Percentiles rank a stretch among this genome's conserved stretches.
These are phyloP conservation scores for Botrytis squamosa DNA, from an alignment of 2,329 filamentous ascomycete species.

Conservation along the genomic window DNA sequence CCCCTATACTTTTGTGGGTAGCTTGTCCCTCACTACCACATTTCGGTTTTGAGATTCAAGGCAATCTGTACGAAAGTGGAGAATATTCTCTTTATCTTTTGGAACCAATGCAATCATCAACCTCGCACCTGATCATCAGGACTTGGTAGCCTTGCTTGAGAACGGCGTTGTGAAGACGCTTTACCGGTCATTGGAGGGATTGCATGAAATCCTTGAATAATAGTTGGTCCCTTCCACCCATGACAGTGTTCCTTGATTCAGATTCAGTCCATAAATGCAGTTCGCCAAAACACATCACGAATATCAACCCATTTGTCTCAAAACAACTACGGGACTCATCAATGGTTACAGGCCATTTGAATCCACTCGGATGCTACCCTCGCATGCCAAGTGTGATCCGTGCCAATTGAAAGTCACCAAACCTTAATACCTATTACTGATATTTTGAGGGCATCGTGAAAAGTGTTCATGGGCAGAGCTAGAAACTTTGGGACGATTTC, in stretches of 20 bases:
- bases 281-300: slow-evolving; percentile 5
- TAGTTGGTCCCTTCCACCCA: slow-evolving; percentile 15
- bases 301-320: slow-evolving; percentile 15
- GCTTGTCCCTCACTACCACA: slow-evolving; percentile 2
- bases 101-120: neutral
- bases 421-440: neutral
- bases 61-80: neutral
- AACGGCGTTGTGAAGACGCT: slow-evolving; percentile 13
- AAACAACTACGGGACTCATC: neutral
- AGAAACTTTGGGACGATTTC: neutral
- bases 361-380: neutral
- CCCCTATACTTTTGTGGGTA: slow-evolving; percentile 10
- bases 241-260: slow-evolving; percentile 6
- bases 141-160: slow-evolving; percentile 21
- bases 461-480: neutral
- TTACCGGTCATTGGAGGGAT: slow-evolving; percentile 15
- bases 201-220: neutral
- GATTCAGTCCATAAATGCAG: slow-evolving; percentile 3
- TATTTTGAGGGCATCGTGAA: neutral
- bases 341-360: slow-evolving; percentile 5
- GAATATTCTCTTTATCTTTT: slow-evolving; percentile 4
- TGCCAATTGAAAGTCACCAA: slow-evolving; percentile 7
- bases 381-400: neutral
- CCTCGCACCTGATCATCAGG: slow-evolving; percentile 6
- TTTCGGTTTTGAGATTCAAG: neutral